These are phyloP conservation scores for Ogataea polymorpha DNA, from an alignment of 805 yeast genomes.

Conservation along the genomic window DNA sequence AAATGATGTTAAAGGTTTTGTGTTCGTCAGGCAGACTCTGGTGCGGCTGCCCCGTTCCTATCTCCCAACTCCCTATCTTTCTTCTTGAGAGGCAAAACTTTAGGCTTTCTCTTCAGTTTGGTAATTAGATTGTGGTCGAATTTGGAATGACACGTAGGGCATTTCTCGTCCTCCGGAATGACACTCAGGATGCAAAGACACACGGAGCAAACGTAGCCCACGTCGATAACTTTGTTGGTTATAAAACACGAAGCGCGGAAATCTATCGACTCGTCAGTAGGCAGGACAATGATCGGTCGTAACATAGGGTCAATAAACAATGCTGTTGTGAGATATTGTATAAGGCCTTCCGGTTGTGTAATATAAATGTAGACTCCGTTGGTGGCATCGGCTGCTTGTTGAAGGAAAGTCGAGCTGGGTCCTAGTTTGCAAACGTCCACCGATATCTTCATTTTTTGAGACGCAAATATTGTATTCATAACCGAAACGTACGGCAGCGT, in stretches of 20 bases:
- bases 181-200: slow-evolving; percentile 78
- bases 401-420: slow-evolving; percentile 72
- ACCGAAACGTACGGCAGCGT: slow-evolving; percentile 84
- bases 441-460: slow-evolving; percentile 86
- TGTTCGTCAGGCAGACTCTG: neutral
- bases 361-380: slow-evolving; percentile 80
- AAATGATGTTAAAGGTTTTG: too few species aligned
- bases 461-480: slow-evolving; percentile 95
- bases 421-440: slow-evolving; percentile 88
- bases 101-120: slow-evolving; percentile 58
- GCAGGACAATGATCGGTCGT: slow-evolving; percentile 71
- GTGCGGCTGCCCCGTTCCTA: neutral
- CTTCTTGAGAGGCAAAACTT: slow-evolving; percentile 30
- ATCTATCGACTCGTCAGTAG: slow-evolving; percentile 82
- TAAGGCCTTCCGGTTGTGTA: slow-evolving; percentile 66
- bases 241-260: slow-evolving; percentile 92
- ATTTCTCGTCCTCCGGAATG: slow-evolving; percentile 61
- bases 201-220: slow-evolving; percentile 93
- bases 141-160: slow-evolving; percentile 84
- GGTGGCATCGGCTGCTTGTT: slow-evolving; percentile 95
- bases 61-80: slow-evolving; percentile 17
- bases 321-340: slow-evolving; percentile 80
- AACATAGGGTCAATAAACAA: slow-evolving; percentile 83
- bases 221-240: slow-evolving; percentile 85
- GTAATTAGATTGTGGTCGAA: slow-evolving; percentile 65